Base-by-base conservation (phyloP, 2,329 filamentous ascomycete species). In the Fusarium sororula region DNA sequence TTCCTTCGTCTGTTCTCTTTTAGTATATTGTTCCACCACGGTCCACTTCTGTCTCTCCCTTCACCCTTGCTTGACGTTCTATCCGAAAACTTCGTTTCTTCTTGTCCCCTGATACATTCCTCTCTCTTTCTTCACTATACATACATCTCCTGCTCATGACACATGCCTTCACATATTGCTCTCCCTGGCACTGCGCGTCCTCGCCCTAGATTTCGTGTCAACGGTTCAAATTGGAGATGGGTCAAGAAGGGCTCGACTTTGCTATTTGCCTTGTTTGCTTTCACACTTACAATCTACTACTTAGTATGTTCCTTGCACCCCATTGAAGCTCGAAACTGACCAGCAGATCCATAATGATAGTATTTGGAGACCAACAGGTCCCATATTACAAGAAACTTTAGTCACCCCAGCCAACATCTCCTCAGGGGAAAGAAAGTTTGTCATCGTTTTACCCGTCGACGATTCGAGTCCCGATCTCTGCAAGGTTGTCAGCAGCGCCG, bases 381-480 rank as follows among this genome's bases (percentile, higher is more conserved):
- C 71, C 12, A 74, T 72, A 62, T 58, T 72, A 14, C 44, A 61
- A 15, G 71, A 72, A 8, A 53, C 55, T 2, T 32, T 14, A 22
- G 39, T 61, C 7, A 59, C 48, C 4, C 32, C 71, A n/a, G 44
- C 65, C n/a, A 39, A 51, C 17, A 55, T 75, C 35, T 22, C 72
- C 9, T 55, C 72, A 1, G 75, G 75, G n/a, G 70, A 76, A 2
- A 66, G 73, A 24, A 77, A 74, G n/a, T 70, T 78, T 11, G 76
- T 75, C 28, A 73, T 78, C 20, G 63, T 78, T 28, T 55, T 78
- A 8, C 76, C 76, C 22, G 75, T 74, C 60, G 73, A 78, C 57
- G 64, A 74, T 15, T 77, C 79, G n/a, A 75, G 74, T 38, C 76
- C 79, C 28, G 73, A 79, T 37, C 75, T 80, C 18, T 80, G 79